Evolutionary conservation across 23 red algal genomes (phyloP), one percentile per base, ranked within the genome.

Genomic region (Gracilaria vermiculophylla): DNA sequence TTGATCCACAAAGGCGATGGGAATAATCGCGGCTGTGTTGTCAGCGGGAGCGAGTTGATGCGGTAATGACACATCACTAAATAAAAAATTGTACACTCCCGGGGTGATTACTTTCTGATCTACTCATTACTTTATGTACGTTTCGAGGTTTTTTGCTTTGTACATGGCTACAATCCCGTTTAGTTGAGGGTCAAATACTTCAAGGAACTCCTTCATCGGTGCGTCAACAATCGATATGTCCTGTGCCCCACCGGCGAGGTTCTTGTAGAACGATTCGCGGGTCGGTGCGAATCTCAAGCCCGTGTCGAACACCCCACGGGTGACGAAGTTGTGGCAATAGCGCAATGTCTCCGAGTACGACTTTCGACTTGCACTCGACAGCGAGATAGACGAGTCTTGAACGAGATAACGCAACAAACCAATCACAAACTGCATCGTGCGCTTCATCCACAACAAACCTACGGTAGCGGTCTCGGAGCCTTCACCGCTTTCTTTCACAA

Each of bases 401-500:
- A 91, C 62, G 4, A 91, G 58, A 29, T 67, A 52, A 10, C 64
- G 54, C 71, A 91, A 47, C 3, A 91, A 60, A 40, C 87, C 87
- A 23, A 70, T 52, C 7, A 91, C 87, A 73, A 91, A 91, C 72
- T 91, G 87, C 75, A 91, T 75, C 17, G 75, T 91, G 12, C 87
- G 87, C 64, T 91, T 91, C 75, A 81, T 81, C 87, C 87, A 91
- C 25, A 91, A 48, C 60, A 91, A 55, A 57, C 70, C 87, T 6
- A 91, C 76, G 15, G 87, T 72, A 0, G 70, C 87, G 7, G 87
- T 66, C 42, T 80, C 62, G 3, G 37, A 10, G n/a, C 87, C 87
- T 44, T 33, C 37, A 32, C 87, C 75, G 5, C 36, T 51, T 44
- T 91, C 87, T n/a, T 66, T 72, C 50, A 66, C 19, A 41, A 91